A percentile compares a stretch with the other conserved stretches of the same genome.
Evolutionary conservation across 495 filamentous ascomycete genomes (phyloP).

Genomic region (Elaphomyces granulatus): DNA sequence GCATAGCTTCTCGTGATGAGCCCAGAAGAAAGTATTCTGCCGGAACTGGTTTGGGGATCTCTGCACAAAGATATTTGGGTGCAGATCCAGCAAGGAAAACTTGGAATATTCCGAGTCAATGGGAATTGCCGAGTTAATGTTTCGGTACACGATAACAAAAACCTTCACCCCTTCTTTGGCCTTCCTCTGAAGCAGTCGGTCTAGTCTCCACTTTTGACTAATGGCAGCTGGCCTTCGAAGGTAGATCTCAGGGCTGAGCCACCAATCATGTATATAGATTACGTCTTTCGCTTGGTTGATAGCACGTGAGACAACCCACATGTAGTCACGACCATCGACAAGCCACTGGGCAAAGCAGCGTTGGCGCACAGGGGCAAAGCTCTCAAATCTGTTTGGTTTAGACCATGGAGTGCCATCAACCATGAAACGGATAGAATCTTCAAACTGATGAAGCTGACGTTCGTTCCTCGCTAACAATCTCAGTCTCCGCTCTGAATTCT

Average conservation of each 20-base stretch:
- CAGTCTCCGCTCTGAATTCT: conserved; percentile 77
- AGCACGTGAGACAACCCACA: conserved; percentile 96
- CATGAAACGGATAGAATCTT: conserved; percentile 84
- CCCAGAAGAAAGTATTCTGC: conserved; percentile 99
- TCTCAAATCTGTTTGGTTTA: conserved; percentile 70
- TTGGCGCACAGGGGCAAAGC: conserved; percentile 80
- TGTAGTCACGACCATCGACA: conserved; percentile 92
- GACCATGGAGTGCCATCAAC: conserved; percentile 64
- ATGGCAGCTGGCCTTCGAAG: conserved; percentile 90
- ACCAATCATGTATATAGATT: conserved; percentile 99
- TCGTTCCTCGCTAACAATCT: conserved; percentile 90
- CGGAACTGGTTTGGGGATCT: conserved; percentile 93
- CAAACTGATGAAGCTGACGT: conserved; percentile 76
- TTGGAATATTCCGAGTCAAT: conserved; percentile 99
- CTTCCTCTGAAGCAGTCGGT: conserved; percentile 87
- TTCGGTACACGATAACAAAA: conserved; percentile 96
- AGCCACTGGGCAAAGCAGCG: conserved; percentile 91
- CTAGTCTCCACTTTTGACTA: conserved; percentile 96
- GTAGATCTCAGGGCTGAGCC: conserved; percentile 93
- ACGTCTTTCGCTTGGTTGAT: conserved; percentile 98
- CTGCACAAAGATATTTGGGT: conserved; percentile 92
- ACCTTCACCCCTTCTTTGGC: conserved; percentile 93
- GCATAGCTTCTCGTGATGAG: conserved; percentile 94
- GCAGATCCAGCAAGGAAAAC: conserved; percentile 88
- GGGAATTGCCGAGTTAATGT: conserved; percentile 93